Base-by-base conservation (phyloP, 306 rosid genomes). In the Gastrolobium bilobum region DNA sequence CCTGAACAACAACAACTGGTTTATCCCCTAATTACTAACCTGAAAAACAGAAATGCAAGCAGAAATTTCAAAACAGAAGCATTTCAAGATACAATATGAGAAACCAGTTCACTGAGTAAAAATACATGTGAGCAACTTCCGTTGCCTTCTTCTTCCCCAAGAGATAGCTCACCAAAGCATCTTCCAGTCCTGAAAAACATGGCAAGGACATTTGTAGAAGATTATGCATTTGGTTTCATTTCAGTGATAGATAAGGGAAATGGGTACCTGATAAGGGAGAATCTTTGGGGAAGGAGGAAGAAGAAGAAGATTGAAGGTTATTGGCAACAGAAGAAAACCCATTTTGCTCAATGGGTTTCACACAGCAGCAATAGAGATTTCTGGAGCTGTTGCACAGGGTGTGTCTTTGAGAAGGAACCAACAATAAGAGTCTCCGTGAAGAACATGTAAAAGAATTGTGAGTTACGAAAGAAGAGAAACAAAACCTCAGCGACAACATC, bases 71-170 rank as follows among this genome's bases (percentile, higher is more conserved):
- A 58, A 70, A 42, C 37, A 43, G 40, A 39, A 72, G 14, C 50
- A 34, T 69, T 58, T 59, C 13, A 65, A 52, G 37, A 77, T 8
- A 46, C 1, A 73, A 26, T 7, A 61, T 8, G 47, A 53, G 43
- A 31, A 58, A 63, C 29, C 14, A 60, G 58, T 30, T 29, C 50
- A 40, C 2, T 4, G 11, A 58, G 61, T 8, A 76, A 84, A 87
- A 93, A 69, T 92, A 92, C 98, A 79, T 86, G 86, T 94, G 98
- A 87, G 93, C 92, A 86, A 92, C 88, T 47, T 94, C 91, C 9
- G 97, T 94, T 29, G 98, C 98, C 80, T 51, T 91, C 87, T 71
- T 94, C 90, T 88, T 94, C 52, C 97, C 97, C 56, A 82, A 73
- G 5, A 92, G 39, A 68, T 85, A 92, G 89, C 93, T 86, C 78